Conservation (phyloP, 345 rosid species). For the Erodium maritimum region DNA sequence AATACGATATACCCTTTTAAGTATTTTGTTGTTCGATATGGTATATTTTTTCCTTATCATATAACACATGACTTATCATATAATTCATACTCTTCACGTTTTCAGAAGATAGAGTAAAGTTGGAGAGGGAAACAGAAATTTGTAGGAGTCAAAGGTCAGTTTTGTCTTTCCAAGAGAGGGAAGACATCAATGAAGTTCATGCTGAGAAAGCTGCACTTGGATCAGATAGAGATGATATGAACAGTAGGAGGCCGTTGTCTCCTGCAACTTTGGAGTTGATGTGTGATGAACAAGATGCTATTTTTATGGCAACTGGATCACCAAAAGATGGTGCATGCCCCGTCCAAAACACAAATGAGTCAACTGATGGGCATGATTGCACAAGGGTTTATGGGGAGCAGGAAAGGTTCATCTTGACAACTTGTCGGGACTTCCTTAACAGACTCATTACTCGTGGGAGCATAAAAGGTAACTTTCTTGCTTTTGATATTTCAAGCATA, state of each 20-base stretch:
- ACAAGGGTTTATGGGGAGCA: slow-evolving; percentile 36
- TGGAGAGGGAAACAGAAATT: not conserved
- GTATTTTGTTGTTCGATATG: not conserved
- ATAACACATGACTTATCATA: not conserved
- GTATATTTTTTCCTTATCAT: not conserved
- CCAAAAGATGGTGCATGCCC: slow-evolving; percentile 9
- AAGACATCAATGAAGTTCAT: not conserved
- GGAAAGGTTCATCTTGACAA: slow-evolving; percentile 39
- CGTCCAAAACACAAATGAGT: slow-evolving; percentile 10
- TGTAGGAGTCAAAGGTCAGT: not conserved
- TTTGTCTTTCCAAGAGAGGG: not conserved
- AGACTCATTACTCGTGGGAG: slow-evolving; percentile 35
- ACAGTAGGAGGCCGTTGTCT: slow-evolving; percentile 12
- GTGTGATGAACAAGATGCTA: slow-evolving; percentile 22
- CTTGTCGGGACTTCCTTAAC: slow-evolving; percentile 42
- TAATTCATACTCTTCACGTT: not conserved
- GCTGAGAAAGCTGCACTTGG: not conserved
- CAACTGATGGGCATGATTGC: slow-evolving; percentile 13
- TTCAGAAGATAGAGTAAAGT: not conserved
- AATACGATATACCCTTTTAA: too few species aligned
- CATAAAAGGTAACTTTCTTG: slow-evolving; percentile 29
- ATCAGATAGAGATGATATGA: slow-evolving; percentile 5
- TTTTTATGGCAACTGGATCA: slow-evolving; percentile 13
- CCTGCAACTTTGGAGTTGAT: slow-evolving; percentile 17
- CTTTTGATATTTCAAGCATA: not conserved